Base-by-base conservation (phyloP, 2,329 filamentous ascomycete genomes). In the Fusarium sambucinum region DNA sequence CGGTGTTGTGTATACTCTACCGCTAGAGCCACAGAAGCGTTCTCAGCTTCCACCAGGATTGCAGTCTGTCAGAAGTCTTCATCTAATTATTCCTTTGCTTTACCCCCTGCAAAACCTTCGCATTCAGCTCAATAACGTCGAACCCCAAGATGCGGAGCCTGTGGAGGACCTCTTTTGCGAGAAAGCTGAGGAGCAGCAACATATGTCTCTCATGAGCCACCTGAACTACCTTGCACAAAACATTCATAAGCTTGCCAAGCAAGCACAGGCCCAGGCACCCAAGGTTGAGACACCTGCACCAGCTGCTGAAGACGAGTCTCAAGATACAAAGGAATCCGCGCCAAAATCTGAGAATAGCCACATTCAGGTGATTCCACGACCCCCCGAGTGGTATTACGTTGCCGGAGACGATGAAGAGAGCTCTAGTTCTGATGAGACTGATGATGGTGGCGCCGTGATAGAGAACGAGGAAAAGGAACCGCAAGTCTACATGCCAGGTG, bases 221-320 rank as follows among this genome's bases (percentile, higher is more conserved):
- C 77, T 95, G 70, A 95, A 95, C 75, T 92, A 90, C 73, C 80
- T 95, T 10, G 84, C 88, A 3, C 88, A 91, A 75, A 92, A 92
- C 71, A 85, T 94, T 66, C 88, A 92, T 72, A 78, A 80, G 4
- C 81, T 95, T 73, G 89, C 88, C 16, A 90, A 86, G 72, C 84
- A 88, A 50, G 81, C 71, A 16, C 69, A 73, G 30, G 90, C 86
- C 71, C 84, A 88, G 50, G 80, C 44, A 44, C 45, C 47, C 40
- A 71, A 70, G 59, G 68, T 32, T 46, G 70, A 68, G 38, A 57
- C 30, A 19, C 61, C 50, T 10, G 61, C 66, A 14, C 57, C 65
- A 8, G 58, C 62, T 25, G 40, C 56, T 9, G 33, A 68, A 44
- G 51, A 57, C n/a, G 48, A 56, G 3, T 48, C 40, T 11, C 38